phyloP scores from a whole-genome alignment of 2,329 filamentous ascomycete genomes.

The Hypoxylon sp. region DNA sequence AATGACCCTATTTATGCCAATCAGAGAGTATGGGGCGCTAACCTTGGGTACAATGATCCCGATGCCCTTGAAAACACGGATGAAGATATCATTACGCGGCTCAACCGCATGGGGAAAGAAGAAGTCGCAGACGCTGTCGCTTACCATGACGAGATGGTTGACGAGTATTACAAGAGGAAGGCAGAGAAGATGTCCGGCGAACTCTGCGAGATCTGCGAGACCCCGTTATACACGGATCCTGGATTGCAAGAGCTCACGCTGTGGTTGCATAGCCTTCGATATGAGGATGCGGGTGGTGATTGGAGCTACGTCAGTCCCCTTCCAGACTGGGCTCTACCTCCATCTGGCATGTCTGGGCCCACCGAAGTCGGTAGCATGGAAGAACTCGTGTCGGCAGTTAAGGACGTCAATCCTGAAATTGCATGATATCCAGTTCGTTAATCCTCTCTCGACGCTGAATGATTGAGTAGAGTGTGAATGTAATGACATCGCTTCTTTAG shows the following conservation, averaged over 20 bases:
- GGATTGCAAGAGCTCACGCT: constrained; percentile 91
- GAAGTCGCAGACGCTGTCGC: constrained; percentile 91
- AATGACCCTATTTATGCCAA: constrained; percentile 99
- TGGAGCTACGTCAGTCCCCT: constrained; percentile 92
- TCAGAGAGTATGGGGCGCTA: constrained; percentile 87
- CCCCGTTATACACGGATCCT: constrained; percentile 93
- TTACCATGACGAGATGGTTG: constrained; percentile 95
- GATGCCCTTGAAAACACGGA: constrained; percentile 81
- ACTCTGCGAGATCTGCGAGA: constrained; percentile 84
- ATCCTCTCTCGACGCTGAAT: background rate
- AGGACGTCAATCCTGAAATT: constrained; percentile 62
- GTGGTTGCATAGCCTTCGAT: constrained; percentile 92
- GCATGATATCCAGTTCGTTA: constrained; percentile 40
- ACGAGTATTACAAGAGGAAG: constrained; percentile 88
- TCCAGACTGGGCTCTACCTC: constrained; percentile 89
- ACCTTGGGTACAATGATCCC: constrained; percentile 77
- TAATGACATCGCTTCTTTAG: background rate
- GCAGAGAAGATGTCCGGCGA: constrained; percentile 95
- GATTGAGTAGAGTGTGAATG: background rate
- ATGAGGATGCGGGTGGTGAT: constrained; percentile 83
- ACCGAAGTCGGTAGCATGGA: constrained; percentile 75
- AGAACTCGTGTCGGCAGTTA: constrained; percentile 70
- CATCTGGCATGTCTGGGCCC: constrained; percentile 78
- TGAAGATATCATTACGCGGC: constrained; percentile 87
- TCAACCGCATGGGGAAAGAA: constrained; percentile 93